These are phyloP conservation scores for Cladosporium velox DNA, from an alignment of 2,329 filamentous ascomycete genomes.

Conservation along the genomic window DNA sequence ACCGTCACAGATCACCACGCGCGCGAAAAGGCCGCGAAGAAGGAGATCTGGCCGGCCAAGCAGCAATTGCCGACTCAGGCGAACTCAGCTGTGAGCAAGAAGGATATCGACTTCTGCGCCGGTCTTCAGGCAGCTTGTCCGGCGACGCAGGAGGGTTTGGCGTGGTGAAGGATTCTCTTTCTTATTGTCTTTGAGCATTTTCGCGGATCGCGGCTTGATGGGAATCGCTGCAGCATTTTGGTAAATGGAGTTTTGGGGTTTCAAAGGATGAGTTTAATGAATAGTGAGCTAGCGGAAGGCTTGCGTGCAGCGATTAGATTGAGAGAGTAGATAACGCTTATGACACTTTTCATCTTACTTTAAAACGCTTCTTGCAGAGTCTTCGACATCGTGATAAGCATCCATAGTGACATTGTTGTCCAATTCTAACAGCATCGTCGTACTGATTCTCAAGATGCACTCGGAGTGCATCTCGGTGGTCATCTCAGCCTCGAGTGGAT, in stretches of 20 bases:
- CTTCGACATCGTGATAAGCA: background rate
- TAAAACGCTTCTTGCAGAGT: background rate
- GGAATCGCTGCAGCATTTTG: slow-evolving; percentile 10
- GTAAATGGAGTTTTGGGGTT: background rate
- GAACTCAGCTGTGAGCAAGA: slow-evolving; percentile 24
- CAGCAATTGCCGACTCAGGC: slow-evolving; percentile 37
- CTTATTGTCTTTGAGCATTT: slow-evolving; percentile 1
- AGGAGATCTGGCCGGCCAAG: slow-evolving; percentile 57
- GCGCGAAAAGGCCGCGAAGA: slow-evolving; percentile 47
- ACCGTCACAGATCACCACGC: slow-evolving; percentile 51
- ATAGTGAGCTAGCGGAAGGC: background rate
- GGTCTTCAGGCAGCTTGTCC: slow-evolving; percentile 29
- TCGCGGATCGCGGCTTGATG: slow-evolving; percentile 8
- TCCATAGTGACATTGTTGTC: background rate
- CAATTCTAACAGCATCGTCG: background rate
- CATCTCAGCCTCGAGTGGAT: background rate
- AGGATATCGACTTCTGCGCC: slow-evolving; percentile 35
- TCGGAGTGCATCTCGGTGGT: background rate
- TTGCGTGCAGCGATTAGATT: background rate
- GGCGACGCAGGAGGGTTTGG: slow-evolving; percentile 31
- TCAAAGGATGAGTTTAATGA: background rate
- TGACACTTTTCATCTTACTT: background rate
- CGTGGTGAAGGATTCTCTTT: slow-evolving; percentile 26
- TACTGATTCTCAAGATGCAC: background rate
- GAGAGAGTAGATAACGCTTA: slow-evolving; percentile 2